Evolutionary conservation across 2,329 filamentous ascomycete genomes (phyloP).

Genomic region (Hypoxylon sp.): DNA sequence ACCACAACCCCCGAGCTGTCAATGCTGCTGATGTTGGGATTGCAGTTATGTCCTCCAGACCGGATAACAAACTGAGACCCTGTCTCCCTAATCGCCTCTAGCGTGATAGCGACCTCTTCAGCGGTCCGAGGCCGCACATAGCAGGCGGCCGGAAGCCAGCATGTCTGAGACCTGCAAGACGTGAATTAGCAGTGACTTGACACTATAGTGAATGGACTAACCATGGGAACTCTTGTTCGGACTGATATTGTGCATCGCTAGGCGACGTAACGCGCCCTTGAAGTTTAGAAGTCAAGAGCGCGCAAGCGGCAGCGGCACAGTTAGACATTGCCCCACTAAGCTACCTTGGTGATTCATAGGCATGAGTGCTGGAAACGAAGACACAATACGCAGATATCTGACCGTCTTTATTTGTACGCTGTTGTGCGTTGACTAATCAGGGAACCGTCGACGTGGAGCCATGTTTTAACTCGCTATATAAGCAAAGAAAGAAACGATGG

Average conservation of each 20-base stretch:
- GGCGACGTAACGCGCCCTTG: neutral
- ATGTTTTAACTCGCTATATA: too few relatives aligned
- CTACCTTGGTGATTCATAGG: neutral
- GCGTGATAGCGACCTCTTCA: conserved; percentile 28
- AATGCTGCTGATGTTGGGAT: conserved; percentile 38
- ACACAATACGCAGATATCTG: neutral
- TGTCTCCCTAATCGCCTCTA: conserved; percentile 24
- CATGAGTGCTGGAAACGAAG: neutral
- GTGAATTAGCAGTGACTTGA: neutral
- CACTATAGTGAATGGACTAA: neutral
- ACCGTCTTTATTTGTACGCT: neutral
- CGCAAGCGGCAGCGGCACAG: neutral
- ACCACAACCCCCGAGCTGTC: conserved; percentile 41
- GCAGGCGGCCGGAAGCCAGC: conserved; percentile 36
- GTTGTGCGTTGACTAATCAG: neutral
- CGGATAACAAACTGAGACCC: conserved; percentile 36
- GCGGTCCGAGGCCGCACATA: conserved; percentile 35
- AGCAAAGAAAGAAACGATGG: too few relatives aligned
- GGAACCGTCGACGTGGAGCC: too few relatives aligned
- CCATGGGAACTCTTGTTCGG: neutral
- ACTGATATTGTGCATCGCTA: neutral
- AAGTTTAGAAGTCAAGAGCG: neutral
- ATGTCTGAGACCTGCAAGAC: conserved; percentile 17
- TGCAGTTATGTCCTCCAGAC: conserved; percentile 37
- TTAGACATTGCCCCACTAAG: neutral